These are phyloP conservation scores for Ballota nigra DNA, from an alignment of 257 asterid genomes.

Conservation along the genomic window DNA sequence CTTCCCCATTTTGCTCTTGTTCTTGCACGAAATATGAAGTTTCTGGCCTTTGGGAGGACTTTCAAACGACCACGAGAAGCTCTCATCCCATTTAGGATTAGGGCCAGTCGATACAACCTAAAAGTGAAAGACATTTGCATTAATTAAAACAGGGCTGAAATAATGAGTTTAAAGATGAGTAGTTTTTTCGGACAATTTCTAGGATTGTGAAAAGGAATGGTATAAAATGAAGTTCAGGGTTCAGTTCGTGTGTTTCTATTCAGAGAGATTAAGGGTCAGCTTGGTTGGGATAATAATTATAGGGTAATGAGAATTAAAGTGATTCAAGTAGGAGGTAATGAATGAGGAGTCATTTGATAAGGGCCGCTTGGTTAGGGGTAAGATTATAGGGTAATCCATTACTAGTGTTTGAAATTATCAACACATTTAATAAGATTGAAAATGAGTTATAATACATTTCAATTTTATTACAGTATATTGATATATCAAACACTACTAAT, in stretches of 20 bases:
- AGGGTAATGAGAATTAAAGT: no score
- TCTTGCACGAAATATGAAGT: slow-evolving; percentile 99
- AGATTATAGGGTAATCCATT: no score
- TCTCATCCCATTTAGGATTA: slow-evolving; percentile 96
- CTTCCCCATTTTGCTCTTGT: slow-evolving; percentile 99
- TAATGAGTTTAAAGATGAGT: not conserved
- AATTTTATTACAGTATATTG: no score
- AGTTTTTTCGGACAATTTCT: not conserved
- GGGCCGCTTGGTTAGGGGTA: no score
- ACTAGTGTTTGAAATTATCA: no score
- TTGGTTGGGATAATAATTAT: no score
- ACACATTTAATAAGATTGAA: no score
- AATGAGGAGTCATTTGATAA: no score
- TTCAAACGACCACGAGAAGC: slow-evolving; percentile 92
- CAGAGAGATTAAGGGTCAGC: not conserved
- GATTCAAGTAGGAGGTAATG: no score
- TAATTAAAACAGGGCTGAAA: not conserved
- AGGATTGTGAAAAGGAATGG: not conserved
- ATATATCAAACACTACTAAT: no score
- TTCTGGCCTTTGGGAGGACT: slow-evolving; percentile 99
- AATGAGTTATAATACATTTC: no score
- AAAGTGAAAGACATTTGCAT: slow-evolving; percentile 12
- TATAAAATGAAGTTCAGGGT: not conserved
- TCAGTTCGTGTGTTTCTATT: not conserved
- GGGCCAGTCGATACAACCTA: slow-evolving; percentile 96